phyloP scores from a whole-genome alignment of 108 stramenopile species.

The Fragilariopsis cylindrus region DNA sequence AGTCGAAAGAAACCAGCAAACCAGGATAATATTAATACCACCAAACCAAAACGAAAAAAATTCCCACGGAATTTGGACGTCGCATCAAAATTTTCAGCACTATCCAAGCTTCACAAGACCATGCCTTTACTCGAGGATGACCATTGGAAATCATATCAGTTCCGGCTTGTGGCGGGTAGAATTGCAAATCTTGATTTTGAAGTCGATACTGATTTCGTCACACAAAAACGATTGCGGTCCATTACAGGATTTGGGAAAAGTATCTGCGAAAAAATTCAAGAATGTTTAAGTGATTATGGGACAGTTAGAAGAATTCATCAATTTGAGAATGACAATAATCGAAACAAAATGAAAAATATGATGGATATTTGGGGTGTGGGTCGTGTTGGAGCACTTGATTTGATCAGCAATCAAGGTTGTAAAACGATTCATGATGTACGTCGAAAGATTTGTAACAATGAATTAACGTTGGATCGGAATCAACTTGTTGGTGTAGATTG shows the following conservation, averaged over 20 bases:
- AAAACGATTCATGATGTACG: constrained; percentile 40
- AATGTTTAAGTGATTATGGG: constrained; percentile 26
- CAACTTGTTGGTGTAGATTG: constrained; percentile 55
- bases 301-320: constrained; percentile 14
- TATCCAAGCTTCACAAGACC: constrained; percentile 35
- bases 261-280: constrained; percentile 29
- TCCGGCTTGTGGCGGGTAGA: constrained; percentile 40
- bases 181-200: constrained; percentile 55
- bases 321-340: constrained; percentile 35
- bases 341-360: constrained; percentile 44
- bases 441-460: constrained; percentile 6
- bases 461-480: constrained; percentile 34
- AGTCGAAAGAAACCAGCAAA: neutral
- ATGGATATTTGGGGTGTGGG: constrained; percentile 68
- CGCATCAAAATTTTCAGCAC: constrained; percentile 23
- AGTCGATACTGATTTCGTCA: constrained; percentile 26
- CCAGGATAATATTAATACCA: neutral
- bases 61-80: constrained; percentile 24
- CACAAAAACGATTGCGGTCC: constrained; percentile 13
- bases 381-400: constrained; percentile 26
- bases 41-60: neutral
- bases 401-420: constrained; percentile 26
- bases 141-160: constrained; percentile 42
- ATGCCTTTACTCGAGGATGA: constrained; percentile 26
- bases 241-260: constrained; percentile 47